Evolutionary conservation across 805 yeast genomes (phyloP).

Genomic region (Lachancea kluyveri): DNA sequence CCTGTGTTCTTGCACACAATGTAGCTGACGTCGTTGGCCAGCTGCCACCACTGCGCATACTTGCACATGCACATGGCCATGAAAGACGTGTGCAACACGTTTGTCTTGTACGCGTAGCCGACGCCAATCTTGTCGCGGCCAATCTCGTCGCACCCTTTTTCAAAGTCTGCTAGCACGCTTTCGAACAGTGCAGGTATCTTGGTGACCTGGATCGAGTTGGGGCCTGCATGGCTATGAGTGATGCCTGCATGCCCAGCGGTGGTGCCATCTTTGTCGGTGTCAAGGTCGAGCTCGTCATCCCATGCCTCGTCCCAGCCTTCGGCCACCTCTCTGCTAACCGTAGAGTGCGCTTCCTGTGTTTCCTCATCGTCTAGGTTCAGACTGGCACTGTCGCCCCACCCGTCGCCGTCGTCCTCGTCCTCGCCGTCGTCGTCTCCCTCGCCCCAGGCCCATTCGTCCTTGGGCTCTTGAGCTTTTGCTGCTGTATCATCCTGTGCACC

Average conservation of each 20-base stretch:
- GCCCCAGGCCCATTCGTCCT: constrained; percentile 23
- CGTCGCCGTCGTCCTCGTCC: constrained; percentile 15
- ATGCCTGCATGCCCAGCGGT: constrained; percentile 5
- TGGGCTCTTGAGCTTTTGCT: constrained; percentile 1
- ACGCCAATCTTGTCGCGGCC: constrained; percentile 11
- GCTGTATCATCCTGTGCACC: neutral
- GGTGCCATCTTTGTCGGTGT: neutral
- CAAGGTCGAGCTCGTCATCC: constrained; percentile 5
- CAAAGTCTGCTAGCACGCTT: constrained; percentile 11
- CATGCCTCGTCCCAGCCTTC: constrained; percentile 4
- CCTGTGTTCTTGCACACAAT: constrained; percentile 6
- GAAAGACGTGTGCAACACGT: constrained; percentile 24
- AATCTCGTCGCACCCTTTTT: constrained; percentile 12
- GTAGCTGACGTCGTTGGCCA: constrained; percentile 21
- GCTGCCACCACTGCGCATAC: constrained; percentile 25
- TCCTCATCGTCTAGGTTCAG: constrained; percentile 13
- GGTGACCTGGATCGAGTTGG: constrained; percentile 11
- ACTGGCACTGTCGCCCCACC: constrained; percentile 21
- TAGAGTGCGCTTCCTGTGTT: constrained; percentile 16
- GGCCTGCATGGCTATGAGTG: neutral
- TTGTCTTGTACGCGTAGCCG: constrained; percentile 21
- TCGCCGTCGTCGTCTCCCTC: constrained; percentile 13
- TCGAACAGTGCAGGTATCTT: constrained; percentile 15
- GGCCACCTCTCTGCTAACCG: constrained; percentile 13
- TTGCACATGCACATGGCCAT: constrained; percentile 19